Evolutionary conservation across 2,329 filamentous ascomycete species (phyloP).

Genomic region (Fusarium pseudograminearum): DNA sequence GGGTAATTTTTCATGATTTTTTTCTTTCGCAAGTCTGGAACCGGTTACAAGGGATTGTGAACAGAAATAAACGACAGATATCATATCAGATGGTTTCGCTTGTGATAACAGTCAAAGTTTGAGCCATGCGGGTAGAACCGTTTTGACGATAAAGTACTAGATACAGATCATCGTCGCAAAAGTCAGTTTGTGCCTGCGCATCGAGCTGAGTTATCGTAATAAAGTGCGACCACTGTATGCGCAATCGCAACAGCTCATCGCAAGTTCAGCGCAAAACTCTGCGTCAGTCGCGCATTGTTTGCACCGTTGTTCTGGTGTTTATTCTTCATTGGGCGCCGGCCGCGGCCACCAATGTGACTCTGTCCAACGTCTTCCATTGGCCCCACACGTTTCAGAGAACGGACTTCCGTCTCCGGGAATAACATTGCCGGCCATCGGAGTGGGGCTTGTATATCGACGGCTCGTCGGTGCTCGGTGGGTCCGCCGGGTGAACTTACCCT

Average conservation of each 20-base stretch:
- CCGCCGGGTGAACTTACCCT: slow-evolving; percentile 22
- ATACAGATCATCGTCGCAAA: not conserved
- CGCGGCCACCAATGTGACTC: slow-evolving; percentile 32
- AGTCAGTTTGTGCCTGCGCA: not conserved
- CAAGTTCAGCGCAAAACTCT: not conserved
- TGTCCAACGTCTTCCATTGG: slow-evolving; percentile 24
- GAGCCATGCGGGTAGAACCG: not conserved
- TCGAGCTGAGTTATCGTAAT: not conserved
- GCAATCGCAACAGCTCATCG: not conserved
- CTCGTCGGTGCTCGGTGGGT: slow-evolving; percentile 19
- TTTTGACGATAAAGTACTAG: not conserved
- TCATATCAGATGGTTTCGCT: not conserved
- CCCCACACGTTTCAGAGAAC: slow-evolving; percentile 4
- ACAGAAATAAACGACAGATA: slow-evolving; percentile 24
- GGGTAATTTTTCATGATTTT: slow-evolving; percentile 29
- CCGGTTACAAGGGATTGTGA: not conserved
- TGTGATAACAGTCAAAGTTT: not conserved
- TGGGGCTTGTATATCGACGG: slow-evolving; percentile 16
- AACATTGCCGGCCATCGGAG: slow-evolving; percentile 41
- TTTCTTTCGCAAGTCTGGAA: not conserved
- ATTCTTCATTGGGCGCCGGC: slow-evolving; percentile 12
- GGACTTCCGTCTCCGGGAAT: slow-evolving; percentile 31
- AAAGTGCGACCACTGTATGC: not conserved
- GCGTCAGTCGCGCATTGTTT: not conserved
- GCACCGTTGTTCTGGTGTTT: slow-evolving; percentile 29